phyloP scores from a whole-genome alignment of 495 filamentous ascomycete genomes.

The Hamigera avellanea region DNA sequence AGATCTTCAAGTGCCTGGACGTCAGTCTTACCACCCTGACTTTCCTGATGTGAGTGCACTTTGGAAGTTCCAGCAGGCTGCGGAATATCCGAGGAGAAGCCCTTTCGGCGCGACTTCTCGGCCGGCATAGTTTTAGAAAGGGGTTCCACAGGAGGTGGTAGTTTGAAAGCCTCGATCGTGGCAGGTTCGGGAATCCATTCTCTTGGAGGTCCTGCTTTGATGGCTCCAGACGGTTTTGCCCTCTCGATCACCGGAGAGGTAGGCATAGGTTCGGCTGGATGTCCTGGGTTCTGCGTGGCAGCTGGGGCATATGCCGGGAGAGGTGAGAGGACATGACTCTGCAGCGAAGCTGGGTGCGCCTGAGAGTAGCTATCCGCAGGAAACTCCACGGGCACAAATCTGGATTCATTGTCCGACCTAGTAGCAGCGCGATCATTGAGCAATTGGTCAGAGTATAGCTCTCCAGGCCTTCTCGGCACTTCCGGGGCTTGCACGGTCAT shows the following conservation, averaged over 20 bases:
- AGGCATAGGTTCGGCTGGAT: background rate
- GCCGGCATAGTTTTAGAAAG: background rate
- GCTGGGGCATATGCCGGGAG: no score
- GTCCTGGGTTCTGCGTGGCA: no score
- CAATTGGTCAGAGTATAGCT: background rate
- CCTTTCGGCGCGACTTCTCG: background rate
- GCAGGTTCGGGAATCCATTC: no score
- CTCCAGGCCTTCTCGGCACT: background rate
- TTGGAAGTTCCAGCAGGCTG: constrained; percentile 1
- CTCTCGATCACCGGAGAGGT: background rate
- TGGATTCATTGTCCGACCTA: background rate
- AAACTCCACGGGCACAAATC: background rate
- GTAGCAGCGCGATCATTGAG: background rate
- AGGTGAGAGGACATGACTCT: no score
- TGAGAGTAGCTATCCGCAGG: no score
- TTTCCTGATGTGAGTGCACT: background rate
- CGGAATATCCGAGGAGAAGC: constrained; percentile 3
- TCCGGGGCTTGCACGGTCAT: background rate
- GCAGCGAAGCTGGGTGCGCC: no score
- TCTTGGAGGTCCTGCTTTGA: no score
- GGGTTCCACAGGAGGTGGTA: no score
- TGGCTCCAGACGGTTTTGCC: no score
- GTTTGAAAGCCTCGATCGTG: no score
- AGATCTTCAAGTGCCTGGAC: background rate
- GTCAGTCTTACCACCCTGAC: background rate